Base-by-base conservation (phyloP, 2,329 filamentous ascomycete species). In the Didymella segeticola region DNA sequence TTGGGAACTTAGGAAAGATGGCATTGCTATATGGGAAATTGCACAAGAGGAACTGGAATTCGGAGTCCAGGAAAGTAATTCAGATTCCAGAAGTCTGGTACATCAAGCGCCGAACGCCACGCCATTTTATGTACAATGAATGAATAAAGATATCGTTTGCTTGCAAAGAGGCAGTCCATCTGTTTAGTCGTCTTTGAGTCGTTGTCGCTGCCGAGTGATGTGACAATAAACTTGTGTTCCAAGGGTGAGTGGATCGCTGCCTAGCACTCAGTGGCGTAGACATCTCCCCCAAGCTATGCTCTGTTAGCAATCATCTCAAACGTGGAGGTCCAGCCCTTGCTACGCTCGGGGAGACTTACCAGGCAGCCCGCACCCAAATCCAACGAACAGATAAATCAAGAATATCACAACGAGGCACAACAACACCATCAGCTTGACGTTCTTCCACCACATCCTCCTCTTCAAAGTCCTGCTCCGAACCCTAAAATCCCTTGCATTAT, bases 371-470 rank as follows among this genome's bases (percentile, higher is more conserved):
- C 88, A 91, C 5, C 86, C 88, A 75, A 90, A 87, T 0, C 88
- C 88, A 19, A 90, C 82, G 62, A 90, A 86, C 11, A 91, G 68
- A 70, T 90, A 91, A 4, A 90, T 68, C 74, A 90, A 76, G 68
- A 90, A 90, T 8, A 90, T 74, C 22, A 95, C 77, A 1, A 93
- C 91, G 37, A 97, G 70, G 4, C 77, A 81, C 57, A 93, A 71
- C 64, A 99, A 75, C 6, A 85, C 88, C 92, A 98, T 96, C 64
- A 99, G 78, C 80, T 96, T 96, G 38, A 96, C 84, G 75, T 99
- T 98, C 87, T 98, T 98, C 93, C 93, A 98, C 95, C 95, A 99
- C 95, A 99, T 98, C 77, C 89, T 85, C 71, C 96, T 84, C 79
- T 95, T 90, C 66, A 99, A 76, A 1, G 91, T 92, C 22, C 92